Evolutionary conservation across 2,329 filamentous ascomycete genomes (phyloP).

Genomic region (Elsinoe ampelina): DNA sequence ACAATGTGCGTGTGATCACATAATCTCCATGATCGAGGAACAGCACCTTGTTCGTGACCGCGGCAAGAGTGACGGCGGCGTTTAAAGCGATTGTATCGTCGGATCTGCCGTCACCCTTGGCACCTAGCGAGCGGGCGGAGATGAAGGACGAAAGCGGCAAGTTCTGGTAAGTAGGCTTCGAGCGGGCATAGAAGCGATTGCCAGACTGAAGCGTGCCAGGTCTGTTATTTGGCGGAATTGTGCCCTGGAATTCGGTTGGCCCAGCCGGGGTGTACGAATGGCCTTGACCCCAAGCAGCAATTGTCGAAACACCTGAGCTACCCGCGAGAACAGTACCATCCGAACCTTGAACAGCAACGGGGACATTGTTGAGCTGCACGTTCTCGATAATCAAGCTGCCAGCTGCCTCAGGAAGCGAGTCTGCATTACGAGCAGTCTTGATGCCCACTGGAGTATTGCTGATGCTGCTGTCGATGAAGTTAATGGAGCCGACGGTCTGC

Average conservation of each 20-base stretch:
- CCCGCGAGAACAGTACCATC: slow-evolving; percentile 30
- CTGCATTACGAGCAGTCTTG: slow-evolving; percentile 36
- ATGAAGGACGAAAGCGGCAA: slow-evolving; percentile 1
- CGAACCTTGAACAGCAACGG: slow-evolving; percentile 33
- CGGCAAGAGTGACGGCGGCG: slow-evolving; percentile 23
- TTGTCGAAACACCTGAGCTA: slow-evolving; percentile 27
- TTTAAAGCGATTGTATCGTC: slow-evolving; percentile 91
- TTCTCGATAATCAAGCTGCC: slow-evolving; percentile 50
- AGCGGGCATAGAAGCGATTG: slow-evolving; percentile 31
- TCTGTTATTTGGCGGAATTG: slow-evolving; percentile 35
- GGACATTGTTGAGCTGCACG: slow-evolving; percentile 42
- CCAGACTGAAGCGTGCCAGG: slow-evolving; percentile 37
- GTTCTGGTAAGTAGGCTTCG: background rate
- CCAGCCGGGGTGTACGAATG: slow-evolving; percentile 37
- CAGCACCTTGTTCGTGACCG: slow-evolving; percentile 29
- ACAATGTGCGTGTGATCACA: slow-evolving; percentile 38
- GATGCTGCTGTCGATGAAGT: slow-evolving; percentile 48
- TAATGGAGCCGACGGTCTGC: slow-evolving; percentile 46
- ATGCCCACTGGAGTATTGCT: slow-evolving; percentile 43
- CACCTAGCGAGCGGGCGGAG: slow-evolving; percentile 36
- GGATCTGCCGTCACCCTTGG: slow-evolving; percentile 52
- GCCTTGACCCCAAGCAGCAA: slow-evolving; percentile 36
- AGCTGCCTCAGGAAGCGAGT: slow-evolving; percentile 35
- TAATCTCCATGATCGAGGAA: slow-evolving; percentile 40
- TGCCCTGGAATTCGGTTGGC: slow-evolving; percentile 35